These are phyloP conservation scores for Gaeumannomyces sp. DNA, from an alignment of 2,329 filamentous ascomycete species.

Conservation along the genomic window DNA sequence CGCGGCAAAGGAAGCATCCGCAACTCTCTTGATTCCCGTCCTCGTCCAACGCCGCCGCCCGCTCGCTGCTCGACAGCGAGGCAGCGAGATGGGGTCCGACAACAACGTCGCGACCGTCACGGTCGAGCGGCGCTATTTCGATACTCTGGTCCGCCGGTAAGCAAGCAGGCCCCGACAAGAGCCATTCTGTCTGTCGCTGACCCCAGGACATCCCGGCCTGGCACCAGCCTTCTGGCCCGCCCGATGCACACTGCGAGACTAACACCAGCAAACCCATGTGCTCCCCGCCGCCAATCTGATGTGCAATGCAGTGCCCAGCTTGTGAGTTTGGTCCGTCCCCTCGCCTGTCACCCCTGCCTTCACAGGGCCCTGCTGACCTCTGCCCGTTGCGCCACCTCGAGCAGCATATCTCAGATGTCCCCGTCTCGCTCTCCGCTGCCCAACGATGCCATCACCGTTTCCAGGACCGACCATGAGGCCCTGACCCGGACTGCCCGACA, in stretches of 20 bases:
- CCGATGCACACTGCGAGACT: background rate
- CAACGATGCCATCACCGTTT: slow-evolving; percentile 44
- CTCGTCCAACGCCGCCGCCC: background rate
- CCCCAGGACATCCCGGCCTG: background rate
- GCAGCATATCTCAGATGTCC: slow-evolving; percentile 7
- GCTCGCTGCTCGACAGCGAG: background rate
- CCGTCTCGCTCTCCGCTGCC: slow-evolving; percentile 6
- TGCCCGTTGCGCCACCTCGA: background rate
- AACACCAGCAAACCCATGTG: background rate
- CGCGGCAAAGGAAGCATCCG: background rate
- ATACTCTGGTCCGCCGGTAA: slow-evolving; percentile 56
- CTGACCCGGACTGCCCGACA: slow-evolving; percentile 47
- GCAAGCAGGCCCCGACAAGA: slow-evolving; percentile 18
- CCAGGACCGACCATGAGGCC: slow-evolving; percentile 54
- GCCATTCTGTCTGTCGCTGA: background rate
- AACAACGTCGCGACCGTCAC: slow-evolving; percentile 40
- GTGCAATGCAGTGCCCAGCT: slow-evolving; percentile 6
- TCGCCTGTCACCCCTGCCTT: background rate
- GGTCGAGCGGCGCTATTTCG: slow-evolving; percentile 54
- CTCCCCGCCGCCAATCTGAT: background rate
- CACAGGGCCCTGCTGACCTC: background rate
- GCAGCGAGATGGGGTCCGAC: slow-evolving; percentile 4
- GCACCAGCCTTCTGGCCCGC: background rate
- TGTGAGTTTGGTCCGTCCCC: slow-evolving; percentile 4
- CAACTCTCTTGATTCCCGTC: background rate